Base-by-base conservation (phyloP, 805 yeast species). In the Yueomyces sinensis region DNA sequence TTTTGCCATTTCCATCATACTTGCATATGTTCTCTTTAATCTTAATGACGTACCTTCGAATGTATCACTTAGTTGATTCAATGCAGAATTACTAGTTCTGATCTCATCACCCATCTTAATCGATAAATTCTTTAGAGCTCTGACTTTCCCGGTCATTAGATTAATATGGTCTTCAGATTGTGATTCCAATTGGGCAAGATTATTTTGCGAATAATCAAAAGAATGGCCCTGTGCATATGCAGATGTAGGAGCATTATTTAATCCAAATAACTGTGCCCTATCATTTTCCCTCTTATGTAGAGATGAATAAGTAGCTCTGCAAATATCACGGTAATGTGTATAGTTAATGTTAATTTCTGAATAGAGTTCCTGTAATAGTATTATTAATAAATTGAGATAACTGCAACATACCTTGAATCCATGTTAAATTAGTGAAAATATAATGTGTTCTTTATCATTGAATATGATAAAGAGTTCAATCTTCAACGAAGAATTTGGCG, bases 21-120 rank as follows among this genome's bases (percentile, higher is more conserved):
- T 62, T 32, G 59, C 61, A 56, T 68, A 66, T 3, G 79, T 76
- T 32, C 59, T 62, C 40, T 68, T 70, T 34, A 79, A 63, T 37
- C 62, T 59, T 2, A 54, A 46, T 15, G 70, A 54, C 1, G 76
- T 63, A 32, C 54, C 52, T 27, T 67, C 74, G 47, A 72, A 72
- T 14, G 65, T 59, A 27, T 66, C 49, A 5, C 62, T 60, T 30
- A 72, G 46, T 17, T 56, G 53, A 25, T 54, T 56, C 30, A 72
- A 46, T n/a, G 71, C 55, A 34, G 64, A 55, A 41, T 65, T 65
- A 22, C 75, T 66, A 22, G 67, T 67, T 27, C 69, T 64, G 29
- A 77, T 79, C 49, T 77, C 81, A 38, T 69, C 74, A 13, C 82
- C 82, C 69, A 77, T 77, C 42, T 59, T 66, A 31, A 66, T 32